Evolutionary conservation across 2,329 filamentous ascomycete genomes (phyloP).

Genomic region (Pseudovirgaria hyperparasitica): DNA sequence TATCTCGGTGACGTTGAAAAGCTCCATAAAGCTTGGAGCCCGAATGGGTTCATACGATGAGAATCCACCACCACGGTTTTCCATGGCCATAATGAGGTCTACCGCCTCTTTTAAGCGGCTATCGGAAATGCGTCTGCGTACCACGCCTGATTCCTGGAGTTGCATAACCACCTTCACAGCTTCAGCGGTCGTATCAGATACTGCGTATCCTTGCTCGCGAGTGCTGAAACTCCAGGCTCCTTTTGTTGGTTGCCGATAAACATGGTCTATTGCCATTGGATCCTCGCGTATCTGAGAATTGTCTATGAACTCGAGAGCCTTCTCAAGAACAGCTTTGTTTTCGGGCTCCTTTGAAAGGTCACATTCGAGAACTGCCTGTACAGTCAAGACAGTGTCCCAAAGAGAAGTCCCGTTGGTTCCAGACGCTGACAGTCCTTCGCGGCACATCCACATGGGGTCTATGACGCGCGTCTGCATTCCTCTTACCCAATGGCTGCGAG

Average conservation of each 20-base stretch:
- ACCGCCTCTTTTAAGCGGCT: slow-evolving; percentile 1
- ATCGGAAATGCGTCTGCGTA: background rate
- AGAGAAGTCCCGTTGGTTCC: slow-evolving; percentile 4
- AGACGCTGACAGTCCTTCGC: background rate
- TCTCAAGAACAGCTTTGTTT: slow-evolving; percentile 1
- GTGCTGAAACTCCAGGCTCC: slow-evolving; percentile 5
- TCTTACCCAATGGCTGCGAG: background rate
- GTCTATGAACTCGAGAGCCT: slow-evolving; percentile 2
- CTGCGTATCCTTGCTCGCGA: slow-evolving; percentile 2
- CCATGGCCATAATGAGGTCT: slow-evolving; percentile 2
- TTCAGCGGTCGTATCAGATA: slow-evolving; percentile 3
- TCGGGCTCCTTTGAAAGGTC: background rate
- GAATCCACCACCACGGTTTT: slow-evolving; percentile 3
- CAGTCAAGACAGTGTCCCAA: slow-evolving; percentile 3
- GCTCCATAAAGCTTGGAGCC: background rate
- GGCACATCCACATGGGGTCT: slow-evolving; percentile 1
- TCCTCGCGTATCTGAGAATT: slow-evolving; percentile 2
- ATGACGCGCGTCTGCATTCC: slow-evolving; percentile 1
- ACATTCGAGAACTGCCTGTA: slow-evolving; percentile 1
- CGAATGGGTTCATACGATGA: slow-evolving; percentile 1
- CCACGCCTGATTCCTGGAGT: slow-evolving; percentile 1
- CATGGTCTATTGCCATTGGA: background rate
- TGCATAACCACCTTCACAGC: slow-evolving; percentile 1
- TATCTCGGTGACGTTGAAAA: slow-evolving; percentile 3
- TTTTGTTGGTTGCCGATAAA: slow-evolving; percentile 1